Percentiles rank a stretch among this genome's conserved stretches.
These are phyloP conservation scores for Sugiyamaella paludigena DNA, from an alignment of 1,139 yeast species.

Conservation along the genomic window DNA sequence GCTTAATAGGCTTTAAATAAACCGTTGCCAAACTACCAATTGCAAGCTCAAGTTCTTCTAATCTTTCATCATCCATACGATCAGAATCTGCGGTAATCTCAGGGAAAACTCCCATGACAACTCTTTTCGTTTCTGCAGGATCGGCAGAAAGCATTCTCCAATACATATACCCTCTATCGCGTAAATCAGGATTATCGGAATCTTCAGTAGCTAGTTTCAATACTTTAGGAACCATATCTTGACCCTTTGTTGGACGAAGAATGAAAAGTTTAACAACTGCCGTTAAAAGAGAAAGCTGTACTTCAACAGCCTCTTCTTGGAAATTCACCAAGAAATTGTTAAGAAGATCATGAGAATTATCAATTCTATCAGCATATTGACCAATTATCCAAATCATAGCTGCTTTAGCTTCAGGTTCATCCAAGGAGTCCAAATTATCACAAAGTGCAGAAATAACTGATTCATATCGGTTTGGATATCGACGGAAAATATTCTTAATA, in stretches of 20 bases:
- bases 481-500: slow-evolving; percentile 69
- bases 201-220: slow-evolving; percentile 75
- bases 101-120: slow-evolving; percentile 62
- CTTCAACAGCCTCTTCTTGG: slow-evolving; percentile 64
- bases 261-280: slow-evolving; percentile 72
- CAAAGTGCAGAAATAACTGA: slow-evolving; percentile 46
- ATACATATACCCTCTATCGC: slow-evolving; percentile 83
- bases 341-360: slow-evolving; percentile 48
- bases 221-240: slow-evolving; percentile 55
- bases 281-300: slow-evolving; percentile 70
- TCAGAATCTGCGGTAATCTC: slow-evolving; percentile 66
- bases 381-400: slow-evolving; percentile 86
- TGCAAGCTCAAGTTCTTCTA: slow-evolving; percentile 79
- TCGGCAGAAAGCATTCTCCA: slow-evolving; percentile 70
- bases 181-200: slow-evolving; percentile 71
- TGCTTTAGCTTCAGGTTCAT: slow-evolving; percentile 76
- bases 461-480: slow-evolving; percentile 58
- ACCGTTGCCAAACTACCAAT: slow-evolving; percentile 83
- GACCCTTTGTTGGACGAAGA: slow-evolving; percentile 54
- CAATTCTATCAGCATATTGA: slow-evolving; percentile 56
- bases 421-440: slow-evolving; percentile 47
- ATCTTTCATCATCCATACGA: slow-evolving; percentile 61
- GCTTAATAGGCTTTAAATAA: slow-evolving; percentile 76
- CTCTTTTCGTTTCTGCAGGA: slow-evolving; percentile 46
- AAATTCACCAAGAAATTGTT: slow-evolving; percentile 49